phyloP scores from a whole-genome alignment of 805 yeast species.

The Hanseniaspora osmophila region DNA sequence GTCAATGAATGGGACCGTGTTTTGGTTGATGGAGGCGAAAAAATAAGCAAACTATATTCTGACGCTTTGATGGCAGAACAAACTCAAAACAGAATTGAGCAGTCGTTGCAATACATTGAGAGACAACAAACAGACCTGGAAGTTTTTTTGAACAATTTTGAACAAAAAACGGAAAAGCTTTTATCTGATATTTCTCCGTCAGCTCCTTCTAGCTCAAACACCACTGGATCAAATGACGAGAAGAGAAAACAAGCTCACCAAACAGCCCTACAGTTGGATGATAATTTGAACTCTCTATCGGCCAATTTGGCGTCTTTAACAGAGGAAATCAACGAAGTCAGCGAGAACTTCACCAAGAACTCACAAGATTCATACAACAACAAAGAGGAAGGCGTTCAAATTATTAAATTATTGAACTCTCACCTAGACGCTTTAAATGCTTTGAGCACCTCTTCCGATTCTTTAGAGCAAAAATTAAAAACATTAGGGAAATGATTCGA shows the following conservation, averaged over 20 bases:
- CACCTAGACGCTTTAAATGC: constrained; percentile 84
- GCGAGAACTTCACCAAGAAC: constrained; percentile 63
- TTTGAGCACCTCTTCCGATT: constrained; percentile 60
- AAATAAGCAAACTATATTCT: constrained; percentile 60
- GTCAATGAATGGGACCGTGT: constrained; percentile 78
- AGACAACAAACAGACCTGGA: constrained; percentile 90
- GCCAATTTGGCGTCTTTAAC: constrained; percentile 62
- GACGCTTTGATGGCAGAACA: constrained; percentile 76
- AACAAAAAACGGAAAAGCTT: constrained; percentile 28
- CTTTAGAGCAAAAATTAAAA: constrained; percentile 29
- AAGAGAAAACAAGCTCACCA: constrained; percentile 81
- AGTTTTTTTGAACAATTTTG: constrained; percentile 65
- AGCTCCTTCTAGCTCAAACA: constrained; percentile 14
- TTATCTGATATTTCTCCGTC: constrained; percentile 24
- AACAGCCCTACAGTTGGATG: constrained; percentile 74
- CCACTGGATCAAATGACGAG: constrained; percentile 16
- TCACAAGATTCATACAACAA: constrained; percentile 22
- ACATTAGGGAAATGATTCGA: background rate
- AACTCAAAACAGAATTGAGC: constrained; percentile 75
- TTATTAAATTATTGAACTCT: constrained; percentile 69
- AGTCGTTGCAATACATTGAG: constrained; percentile 70
- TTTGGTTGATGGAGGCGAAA: constrained; percentile 73
- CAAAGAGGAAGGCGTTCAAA: constrained; percentile 37
- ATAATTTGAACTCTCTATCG: constrained; percentile 65
- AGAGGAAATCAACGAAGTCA: constrained; percentile 69